A percentile compares a stretch with the other conserved stretches of the same genome.
These are phyloP conservation scores for Themeda triandra DNA, from an alignment of 176 grass and related monocot species.

Conservation along the genomic window DNA sequence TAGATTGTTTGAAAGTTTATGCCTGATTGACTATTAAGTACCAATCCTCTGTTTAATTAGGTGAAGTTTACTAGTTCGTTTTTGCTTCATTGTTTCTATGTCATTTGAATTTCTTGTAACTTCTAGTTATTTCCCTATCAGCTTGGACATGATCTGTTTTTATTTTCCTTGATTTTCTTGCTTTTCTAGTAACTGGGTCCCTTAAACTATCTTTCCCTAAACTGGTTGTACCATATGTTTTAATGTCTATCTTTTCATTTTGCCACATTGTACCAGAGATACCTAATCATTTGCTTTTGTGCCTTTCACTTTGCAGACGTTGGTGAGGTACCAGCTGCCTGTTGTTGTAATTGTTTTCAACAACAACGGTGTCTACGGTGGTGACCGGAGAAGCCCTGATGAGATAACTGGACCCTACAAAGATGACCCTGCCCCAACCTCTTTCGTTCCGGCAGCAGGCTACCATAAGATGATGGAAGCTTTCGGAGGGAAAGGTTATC, in stretches of 20 bases:
- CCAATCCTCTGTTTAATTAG: neutral
- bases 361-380: constrained; percentile 92
- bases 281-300: neutral
- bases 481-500: constrained; percentile 86
- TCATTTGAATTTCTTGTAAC: neutral
- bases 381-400: constrained; percentile 74
- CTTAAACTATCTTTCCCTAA: neutral
- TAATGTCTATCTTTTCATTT: neutral
- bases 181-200: neutral
- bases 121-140: neutral
- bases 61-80: neutral
- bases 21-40: neutral
- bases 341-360: constrained; percentile 90
- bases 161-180: neutral
- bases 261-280: neutral
- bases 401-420: constrained; percentile 83
- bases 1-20: neutral
- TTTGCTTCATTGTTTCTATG: neutral
- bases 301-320: constrained; percentile 46
- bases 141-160: neutral
- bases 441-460: constrained; percentile 69
- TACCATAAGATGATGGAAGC: constrained; percentile 91
- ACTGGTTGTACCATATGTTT: neutral
- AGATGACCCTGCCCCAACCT: constrained; percentile 92
- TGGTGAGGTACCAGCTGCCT: constrained; percentile 79